These are phyloP conservation scores for Erysimum cheiri DNA, from an alignment of 441 rosid species.

Conservation along the genomic window DNA sequence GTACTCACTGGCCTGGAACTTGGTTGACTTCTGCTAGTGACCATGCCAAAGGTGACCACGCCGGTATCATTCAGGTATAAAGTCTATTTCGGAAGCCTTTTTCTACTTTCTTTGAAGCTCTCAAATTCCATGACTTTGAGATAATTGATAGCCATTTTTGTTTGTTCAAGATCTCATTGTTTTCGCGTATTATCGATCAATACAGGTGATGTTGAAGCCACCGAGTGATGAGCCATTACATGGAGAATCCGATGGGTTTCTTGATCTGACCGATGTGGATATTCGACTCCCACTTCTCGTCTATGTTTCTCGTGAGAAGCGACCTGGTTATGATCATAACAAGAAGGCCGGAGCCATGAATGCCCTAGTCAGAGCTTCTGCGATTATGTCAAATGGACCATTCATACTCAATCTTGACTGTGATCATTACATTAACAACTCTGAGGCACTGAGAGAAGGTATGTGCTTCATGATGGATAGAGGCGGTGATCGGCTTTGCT, in stretches of 20 bases:
- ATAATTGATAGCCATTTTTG: not conserved
- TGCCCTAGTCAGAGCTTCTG: constrained; percentile 91
- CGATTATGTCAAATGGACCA: constrained; percentile 93
- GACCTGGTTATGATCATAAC: constrained; percentile 93
- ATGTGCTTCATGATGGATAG: constrained; percentile 98
- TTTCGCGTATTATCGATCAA: not conserved
- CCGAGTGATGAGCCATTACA: constrained; percentile 80
- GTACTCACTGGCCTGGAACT: constrained; percentile 89
- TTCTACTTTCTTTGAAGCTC: not conserved
- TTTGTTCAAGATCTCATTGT: constrained; percentile 22
- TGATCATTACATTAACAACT: constrained; percentile 91
- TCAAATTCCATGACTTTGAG: not conserved
- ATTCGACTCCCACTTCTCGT: constrained; percentile 85
- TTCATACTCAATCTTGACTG: constrained; percentile 93
- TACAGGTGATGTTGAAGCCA: constrained; percentile 88
- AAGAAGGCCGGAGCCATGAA: constrained; percentile 98
- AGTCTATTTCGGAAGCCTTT: not conserved
- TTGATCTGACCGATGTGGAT: constrained; percentile 76
- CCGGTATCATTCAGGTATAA: constrained; percentile 79
- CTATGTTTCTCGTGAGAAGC: constrained; percentile 93
- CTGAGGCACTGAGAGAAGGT: constrained; percentile 87
- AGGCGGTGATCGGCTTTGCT: constrained; percentile 90
- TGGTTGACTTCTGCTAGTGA: constrained; percentile 66
- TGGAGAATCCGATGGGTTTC: constrained; percentile 62
- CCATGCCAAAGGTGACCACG: constrained; percentile 79